These are phyloP conservation scores for Colletotrichum melonis DNA, from an alignment of 2,329 filamentous ascomycete species.

Conservation along the genomic window DNA sequence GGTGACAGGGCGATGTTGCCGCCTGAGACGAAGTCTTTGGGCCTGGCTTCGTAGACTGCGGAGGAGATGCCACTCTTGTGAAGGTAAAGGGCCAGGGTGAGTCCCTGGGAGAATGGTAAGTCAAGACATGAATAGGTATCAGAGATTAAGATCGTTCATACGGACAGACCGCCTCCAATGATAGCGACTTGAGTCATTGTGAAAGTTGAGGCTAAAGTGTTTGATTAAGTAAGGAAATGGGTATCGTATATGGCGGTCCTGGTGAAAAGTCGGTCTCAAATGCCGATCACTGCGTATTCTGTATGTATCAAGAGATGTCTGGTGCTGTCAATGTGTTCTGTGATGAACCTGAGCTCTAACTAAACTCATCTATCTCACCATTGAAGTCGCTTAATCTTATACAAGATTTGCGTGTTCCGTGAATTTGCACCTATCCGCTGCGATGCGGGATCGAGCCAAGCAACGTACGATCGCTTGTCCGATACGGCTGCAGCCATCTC, in stretches of 20 bases:
- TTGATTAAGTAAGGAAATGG: neutral
- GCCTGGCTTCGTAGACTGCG: slow-evolving; percentile 62
- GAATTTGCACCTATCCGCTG: neutral
- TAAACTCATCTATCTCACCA: neutral
- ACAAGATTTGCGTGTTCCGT: neutral
- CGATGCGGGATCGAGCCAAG: neutral
- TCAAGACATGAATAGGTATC: neutral
- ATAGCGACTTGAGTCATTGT: neutral
- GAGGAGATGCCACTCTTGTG: slow-evolving; percentile 60
- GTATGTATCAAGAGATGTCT: too few relatives aligned
- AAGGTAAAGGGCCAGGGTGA: slow-evolving; percentile 65
- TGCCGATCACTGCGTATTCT: too few relatives aligned
- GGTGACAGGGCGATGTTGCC: slow-evolving; percentile 70
- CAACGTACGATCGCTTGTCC: neutral
- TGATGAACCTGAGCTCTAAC: neutral
- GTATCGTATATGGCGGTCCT: neutral
- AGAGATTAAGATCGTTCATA: neutral
- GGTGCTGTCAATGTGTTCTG: neutral
- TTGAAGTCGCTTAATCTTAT: neutral
- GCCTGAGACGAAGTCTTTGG: slow-evolving; percentile 57
- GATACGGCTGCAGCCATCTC: neutral
- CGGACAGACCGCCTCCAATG: neutral
- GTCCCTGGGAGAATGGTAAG: slow-evolving; percentile 46
- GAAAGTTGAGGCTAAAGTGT: neutral
- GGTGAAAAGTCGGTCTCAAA: neutral